Percentiles rank a stretch among this genome's conserved stretches.
phyloP scores from a whole-genome alignment of 495 filamentous ascomycete species.

The Viridothelium virens region DNA sequence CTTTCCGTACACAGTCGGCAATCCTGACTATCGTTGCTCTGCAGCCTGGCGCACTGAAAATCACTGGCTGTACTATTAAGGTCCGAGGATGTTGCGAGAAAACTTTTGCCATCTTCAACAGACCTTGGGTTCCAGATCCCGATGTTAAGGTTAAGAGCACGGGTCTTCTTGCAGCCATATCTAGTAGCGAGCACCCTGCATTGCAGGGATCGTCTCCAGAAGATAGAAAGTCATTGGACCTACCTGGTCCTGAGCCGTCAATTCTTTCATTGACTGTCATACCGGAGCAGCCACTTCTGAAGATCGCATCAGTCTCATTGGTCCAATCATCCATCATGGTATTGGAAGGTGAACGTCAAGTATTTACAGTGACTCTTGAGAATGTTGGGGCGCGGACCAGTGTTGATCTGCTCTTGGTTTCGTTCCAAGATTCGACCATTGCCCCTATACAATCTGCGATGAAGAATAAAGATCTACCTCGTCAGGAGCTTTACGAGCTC shows the following conservation, averaged over 20 bases:
- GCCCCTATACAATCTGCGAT: conserved; percentile 66
- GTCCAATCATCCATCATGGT: conserved; percentile 86
- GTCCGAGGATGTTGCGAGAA: conserved; percentile 73
- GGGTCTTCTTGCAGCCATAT: conserved; percentile 55
- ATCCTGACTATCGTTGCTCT: conserved; percentile 61
- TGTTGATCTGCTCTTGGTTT: conserved; percentile 77
- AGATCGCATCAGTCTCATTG: conserved; percentile 66
- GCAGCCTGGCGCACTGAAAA: conserved; percentile 55
- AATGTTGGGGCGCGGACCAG: conserved; percentile 62
- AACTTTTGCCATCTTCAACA: conserved; percentile 72
- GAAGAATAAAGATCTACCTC: conserved; percentile 63
- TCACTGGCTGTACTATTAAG: conserved; percentile 73
- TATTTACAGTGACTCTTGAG: conserved; percentile 70
- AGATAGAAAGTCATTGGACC: not conserved
- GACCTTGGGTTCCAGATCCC: conserved; percentile 63
- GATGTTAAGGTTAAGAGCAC: conserved; percentile 68
- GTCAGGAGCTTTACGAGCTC: conserved; percentile 74
- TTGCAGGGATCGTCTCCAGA: conserved; percentile 3
- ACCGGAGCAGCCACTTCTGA: conserved; percentile 63
- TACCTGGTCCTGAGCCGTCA: conserved; percentile 9
- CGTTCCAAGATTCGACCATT: conserved; percentile 82
- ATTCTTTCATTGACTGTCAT: conserved; percentile 60
- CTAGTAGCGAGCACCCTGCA: conserved; percentile 41
- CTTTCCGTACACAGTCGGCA: conserved; percentile 72
- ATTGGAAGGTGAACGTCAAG: conserved; percentile 72